Base-by-base conservation (phyloP, 1,284 basidiomycete genomes). In the Meira nashicola region DNA sequence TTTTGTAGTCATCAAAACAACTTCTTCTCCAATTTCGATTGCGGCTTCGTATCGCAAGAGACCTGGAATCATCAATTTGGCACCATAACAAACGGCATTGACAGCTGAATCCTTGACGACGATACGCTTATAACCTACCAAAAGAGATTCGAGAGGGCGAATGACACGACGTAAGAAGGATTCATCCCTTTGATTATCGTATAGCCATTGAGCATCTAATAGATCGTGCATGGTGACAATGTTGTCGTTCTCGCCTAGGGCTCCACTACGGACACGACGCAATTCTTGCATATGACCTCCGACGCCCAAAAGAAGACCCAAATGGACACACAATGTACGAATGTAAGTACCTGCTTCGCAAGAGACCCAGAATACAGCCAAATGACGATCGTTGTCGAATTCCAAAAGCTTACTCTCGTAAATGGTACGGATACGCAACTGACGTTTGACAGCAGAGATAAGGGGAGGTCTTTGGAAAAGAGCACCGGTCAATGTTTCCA, bases 181-280 rank as follows among this genome's bases (percentile, higher is more conserved):
- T 80, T 99, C 93, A 80, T 99, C 95, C 53, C 94, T 85, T n/a
- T 90, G 96, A 80, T 95, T 97, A 80, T 99, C 95, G 80, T 95
- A 98, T 75, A 89, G 81, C 93, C 94, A 99, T 78, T 98, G 95
- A 10, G 95, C 95, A 79, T 99, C 95, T 80, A 99, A 82, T 38
- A 99, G 93, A 79, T 99, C 95, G 82, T 99, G 95, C 95, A 99
- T 99, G 38, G 95, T 95, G 61, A 98, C 95, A 74, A 98, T 94
- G 75, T 92, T 91, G 80, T 98, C 95, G 79, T 91, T 92, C 82
- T 99, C 95, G 58, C 89, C 89, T 83, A 97, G 88, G 50, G 93
- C 94, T 79, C 95, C 95, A 78, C 89, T 91, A 67, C 95, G 84
- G 9, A 98, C 94, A 77, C 95, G 84, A 70, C 95, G 84, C 57